A percentile compares a stretch with the other conserved stretches of the same genome.
These are phyloP conservation scores for Dendrobium huoshanense DNA, from an alignment of 106 monocot species.

Conservation along the genomic window DNA sequence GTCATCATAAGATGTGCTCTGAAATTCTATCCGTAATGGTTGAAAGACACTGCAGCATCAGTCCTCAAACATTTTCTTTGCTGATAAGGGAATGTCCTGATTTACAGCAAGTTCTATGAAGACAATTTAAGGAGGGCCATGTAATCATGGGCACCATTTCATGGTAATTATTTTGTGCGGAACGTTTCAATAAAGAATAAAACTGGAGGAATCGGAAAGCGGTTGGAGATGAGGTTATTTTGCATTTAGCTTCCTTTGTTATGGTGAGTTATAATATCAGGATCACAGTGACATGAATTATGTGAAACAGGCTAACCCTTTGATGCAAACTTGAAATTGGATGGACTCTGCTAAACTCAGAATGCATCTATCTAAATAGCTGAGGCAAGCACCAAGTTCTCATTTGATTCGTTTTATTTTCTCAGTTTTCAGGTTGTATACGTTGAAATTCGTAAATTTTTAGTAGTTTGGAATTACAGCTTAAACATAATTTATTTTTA, in stretches of 20 bases:
- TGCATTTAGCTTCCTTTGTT: background rate
- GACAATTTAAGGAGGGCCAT: background rate
- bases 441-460: too few species aligned
- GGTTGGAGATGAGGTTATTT: background rate
- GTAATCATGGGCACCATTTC: background rate
- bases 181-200: background rate
- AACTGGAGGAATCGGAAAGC: background rate
- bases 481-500: too few species aligned
- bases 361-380: background rate
- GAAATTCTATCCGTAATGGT: constrained; percentile 25
- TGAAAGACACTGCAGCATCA: constrained; percentile 15
- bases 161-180: background rate
- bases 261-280: background rate
- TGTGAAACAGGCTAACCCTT: background rate
- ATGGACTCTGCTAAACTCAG: background rate
- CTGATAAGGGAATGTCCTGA: constrained; percentile 20
- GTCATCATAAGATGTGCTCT: constrained; percentile 15
- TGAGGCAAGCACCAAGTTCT: background rate
- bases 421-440: too few species aligned
- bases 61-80: constrained; percentile 23
- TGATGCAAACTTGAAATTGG: background rate
- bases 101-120: background rate
- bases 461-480: too few species aligned
- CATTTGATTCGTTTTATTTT: too few species aligned
- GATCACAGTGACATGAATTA: background rate